Evolutionary conservation across 768 basidiomycete species (phyloP).

Genomic region (Crucibulum laeve): DNA sequence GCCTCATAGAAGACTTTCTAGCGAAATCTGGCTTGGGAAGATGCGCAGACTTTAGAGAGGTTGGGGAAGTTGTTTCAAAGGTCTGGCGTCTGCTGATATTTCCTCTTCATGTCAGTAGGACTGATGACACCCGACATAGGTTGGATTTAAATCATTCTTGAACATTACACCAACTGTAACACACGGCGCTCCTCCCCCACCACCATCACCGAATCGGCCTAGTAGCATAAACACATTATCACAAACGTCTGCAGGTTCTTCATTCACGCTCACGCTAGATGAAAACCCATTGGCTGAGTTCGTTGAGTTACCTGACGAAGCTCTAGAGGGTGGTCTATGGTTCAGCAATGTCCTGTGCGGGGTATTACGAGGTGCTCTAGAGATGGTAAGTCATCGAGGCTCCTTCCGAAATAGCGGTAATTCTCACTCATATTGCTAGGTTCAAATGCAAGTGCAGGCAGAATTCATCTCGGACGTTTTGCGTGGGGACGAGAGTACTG

Average conservation of each 20-base stretch:
- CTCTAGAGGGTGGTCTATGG: slow-evolving; percentile 89
- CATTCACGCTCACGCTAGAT: slow-evolving; percentile 83
- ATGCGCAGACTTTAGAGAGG: slow-evolving; percentile 90
- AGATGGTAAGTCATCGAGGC: slow-evolving; percentile 70
- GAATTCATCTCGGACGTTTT: slow-evolving; percentile 88
- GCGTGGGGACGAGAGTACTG: slow-evolving; percentile 91
- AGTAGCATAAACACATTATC: slow-evolving; percentile 32
- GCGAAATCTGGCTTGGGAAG: slow-evolving; percentile 89
- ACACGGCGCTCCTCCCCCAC: slow-evolving; percentile 54
- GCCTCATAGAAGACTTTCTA: slow-evolving; percentile 95
- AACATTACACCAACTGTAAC: slow-evolving; percentile 85
- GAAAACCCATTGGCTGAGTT: slow-evolving; percentile 98
- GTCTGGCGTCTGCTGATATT: slow-evolving; percentile 36
- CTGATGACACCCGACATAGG: slow-evolving; percentile 40
- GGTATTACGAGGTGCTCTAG: slow-evolving; percentile 86
- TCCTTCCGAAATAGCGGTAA: not conserved
- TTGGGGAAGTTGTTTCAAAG: slow-evolving; percentile 94
- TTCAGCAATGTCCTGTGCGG: slow-evolving; percentile 97
- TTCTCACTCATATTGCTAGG: slow-evolving; percentile 38
- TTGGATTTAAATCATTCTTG: slow-evolving; percentile 96
- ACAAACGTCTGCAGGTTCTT: slow-evolving; percentile 44
- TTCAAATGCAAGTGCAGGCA: slow-evolving; percentile 93
- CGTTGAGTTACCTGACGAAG: slow-evolving; percentile 94
- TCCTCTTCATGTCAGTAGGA: not conserved
- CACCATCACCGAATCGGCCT: slow-evolving; percentile 45